Evolutionary conservation across 441 rosid genomes (phyloP).

Genomic region (California macrophylla): DNA sequence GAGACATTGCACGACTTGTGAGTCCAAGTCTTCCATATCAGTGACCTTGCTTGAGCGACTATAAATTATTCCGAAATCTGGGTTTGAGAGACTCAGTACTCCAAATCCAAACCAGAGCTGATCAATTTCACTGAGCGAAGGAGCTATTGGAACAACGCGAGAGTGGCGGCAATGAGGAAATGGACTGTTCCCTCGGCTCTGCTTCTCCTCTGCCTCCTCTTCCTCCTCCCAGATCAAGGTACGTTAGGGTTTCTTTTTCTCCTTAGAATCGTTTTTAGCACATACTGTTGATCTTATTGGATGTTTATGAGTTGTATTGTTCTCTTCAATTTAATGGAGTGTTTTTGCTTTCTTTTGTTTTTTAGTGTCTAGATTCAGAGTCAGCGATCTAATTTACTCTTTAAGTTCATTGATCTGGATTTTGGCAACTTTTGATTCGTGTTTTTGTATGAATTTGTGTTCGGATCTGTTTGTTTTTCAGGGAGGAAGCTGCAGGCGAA

Average conservation of each 20-base stretch:
- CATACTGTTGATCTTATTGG: background rate
- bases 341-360: background rate
- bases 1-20: background rate
- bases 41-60: background rate
- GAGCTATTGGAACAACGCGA: background rate
- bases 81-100: too few relatives aligned
- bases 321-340: background rate
- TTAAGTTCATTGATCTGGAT: background rate
- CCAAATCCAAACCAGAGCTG: background rate
- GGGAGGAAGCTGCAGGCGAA: constrained; percentile 70
- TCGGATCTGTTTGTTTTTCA: constrained; percentile 23
- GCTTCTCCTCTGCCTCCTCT: constrained; percentile 53
- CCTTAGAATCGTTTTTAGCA: background rate
- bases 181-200: constrained; percentile 77
- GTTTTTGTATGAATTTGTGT: background rate
- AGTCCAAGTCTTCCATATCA: background rate
- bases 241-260: background rate
- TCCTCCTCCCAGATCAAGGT: constrained; percentile 84
- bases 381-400: background rate
- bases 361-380: background rate
- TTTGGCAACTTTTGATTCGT: background rate
- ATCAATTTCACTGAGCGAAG: background rate
- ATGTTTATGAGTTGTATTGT: background rate
- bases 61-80: constrained; percentile 8
- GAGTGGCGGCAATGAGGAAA: constrained; percentile 53